Evolutionary conservation across 163 green algal genomes (phyloP).

Genomic region (Coccomyxa subellipsoidea): DNA sequence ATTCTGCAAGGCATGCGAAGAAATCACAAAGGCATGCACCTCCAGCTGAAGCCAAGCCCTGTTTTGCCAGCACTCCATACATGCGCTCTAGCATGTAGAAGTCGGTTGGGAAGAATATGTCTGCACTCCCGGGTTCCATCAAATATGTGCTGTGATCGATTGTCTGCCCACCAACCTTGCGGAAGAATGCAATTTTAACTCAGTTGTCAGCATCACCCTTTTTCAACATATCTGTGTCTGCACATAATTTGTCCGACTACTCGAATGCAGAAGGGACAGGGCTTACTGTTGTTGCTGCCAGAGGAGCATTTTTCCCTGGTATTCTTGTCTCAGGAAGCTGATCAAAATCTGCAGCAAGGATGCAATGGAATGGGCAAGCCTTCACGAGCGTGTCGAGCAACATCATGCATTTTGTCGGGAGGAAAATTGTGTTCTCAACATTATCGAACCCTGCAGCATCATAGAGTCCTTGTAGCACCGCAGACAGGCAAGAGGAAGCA

Average conservation of each 20-base stretch:
- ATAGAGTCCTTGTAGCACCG: not conserved
- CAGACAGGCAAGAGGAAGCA: no score
- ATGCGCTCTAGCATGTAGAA: slow-evolving; percentile 68
- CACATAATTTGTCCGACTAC: no score
- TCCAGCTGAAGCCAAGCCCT: not conserved
- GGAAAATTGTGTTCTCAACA: slow-evolving; percentile 42
- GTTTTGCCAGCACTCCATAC: slow-evolving; percentile 36
- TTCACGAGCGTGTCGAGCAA: slow-evolving; percentile 74
- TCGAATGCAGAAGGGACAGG: not conserved
- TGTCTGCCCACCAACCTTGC: slow-evolving; percentile 59
- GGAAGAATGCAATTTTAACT: not conserved
- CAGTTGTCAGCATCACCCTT: not conserved
- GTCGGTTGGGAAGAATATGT: slow-evolving; percentile 95
- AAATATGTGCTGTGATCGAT: slow-evolving; percentile 71
- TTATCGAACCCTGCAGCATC: not conserved
- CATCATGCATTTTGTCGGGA: slow-evolving; percentile 65
- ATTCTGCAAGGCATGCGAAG: no score
- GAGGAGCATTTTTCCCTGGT: slow-evolving; percentile 65
- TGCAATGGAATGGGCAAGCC: slow-evolving; percentile 54
- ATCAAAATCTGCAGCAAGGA: slow-evolving; percentile 83
- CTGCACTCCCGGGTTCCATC: slow-evolving; percentile 65
- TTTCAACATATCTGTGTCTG: not conserved
- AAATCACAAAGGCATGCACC: no score
- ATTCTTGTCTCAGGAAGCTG: slow-evolving; percentile 74
- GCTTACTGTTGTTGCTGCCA: slow-evolving; percentile 66